A percentile compares a stretch with the other conserved stretches of the same genome.
Evolutionary conservation across 768 basidiomycete species (phyloP).

Genomic region (Termitomyces eurrhizus): DNA sequence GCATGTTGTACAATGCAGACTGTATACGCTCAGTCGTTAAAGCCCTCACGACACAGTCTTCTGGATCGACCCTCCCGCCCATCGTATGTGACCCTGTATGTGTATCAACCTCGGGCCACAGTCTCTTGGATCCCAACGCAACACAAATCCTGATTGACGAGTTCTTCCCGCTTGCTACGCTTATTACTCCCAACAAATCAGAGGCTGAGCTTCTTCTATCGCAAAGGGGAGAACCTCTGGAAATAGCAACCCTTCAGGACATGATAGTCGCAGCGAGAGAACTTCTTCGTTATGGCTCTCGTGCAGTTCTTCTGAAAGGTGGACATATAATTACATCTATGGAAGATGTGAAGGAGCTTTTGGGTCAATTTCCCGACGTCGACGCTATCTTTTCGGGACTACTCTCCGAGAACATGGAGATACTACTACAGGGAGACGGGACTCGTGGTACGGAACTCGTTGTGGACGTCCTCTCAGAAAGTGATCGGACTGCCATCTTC

Average conservation of each 20-base stretch:
- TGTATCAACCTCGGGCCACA: slow-evolving; percentile 87
- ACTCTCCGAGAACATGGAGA: slow-evolving; percentile 57
- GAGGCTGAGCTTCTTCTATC: slow-evolving; percentile 74
- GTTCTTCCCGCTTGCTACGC: slow-evolving; percentile 65
- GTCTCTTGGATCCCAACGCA: slow-evolving; percentile 65
- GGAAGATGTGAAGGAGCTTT: slow-evolving; percentile 38
- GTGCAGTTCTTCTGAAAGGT: slow-evolving; percentile 77
- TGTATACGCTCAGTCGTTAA: slow-evolving; percentile 49
- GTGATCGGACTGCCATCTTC: slow-evolving; percentile 42
- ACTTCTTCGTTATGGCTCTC: slow-evolving; percentile 44
- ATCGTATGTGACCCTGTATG: slow-evolving; percentile 89
- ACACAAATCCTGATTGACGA: slow-evolving; percentile 52
- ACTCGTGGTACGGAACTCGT: slow-evolving; percentile 36
- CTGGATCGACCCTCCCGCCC: slow-evolving; percentile 32
- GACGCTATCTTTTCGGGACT: slow-evolving; percentile 42
- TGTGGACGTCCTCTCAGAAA: slow-evolving; percentile 58
- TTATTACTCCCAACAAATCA: slow-evolving; percentile 83
- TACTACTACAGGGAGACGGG: slow-evolving; percentile 42
- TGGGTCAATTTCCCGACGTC: slow-evolving; percentile 25
- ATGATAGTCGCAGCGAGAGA: slow-evolving; percentile 56
- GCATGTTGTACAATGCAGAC: slow-evolving; percentile 74
- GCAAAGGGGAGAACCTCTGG: slow-evolving; percentile 19
- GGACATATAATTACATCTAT: slow-evolving; percentile 60
- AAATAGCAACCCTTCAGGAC: slow-evolving; percentile 46
- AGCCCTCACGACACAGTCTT: slow-evolving; percentile 43